Conservation (phyloP, 2,329 filamentous ascomycete species). For the Pyrenophora tritici-repentis region DNA sequence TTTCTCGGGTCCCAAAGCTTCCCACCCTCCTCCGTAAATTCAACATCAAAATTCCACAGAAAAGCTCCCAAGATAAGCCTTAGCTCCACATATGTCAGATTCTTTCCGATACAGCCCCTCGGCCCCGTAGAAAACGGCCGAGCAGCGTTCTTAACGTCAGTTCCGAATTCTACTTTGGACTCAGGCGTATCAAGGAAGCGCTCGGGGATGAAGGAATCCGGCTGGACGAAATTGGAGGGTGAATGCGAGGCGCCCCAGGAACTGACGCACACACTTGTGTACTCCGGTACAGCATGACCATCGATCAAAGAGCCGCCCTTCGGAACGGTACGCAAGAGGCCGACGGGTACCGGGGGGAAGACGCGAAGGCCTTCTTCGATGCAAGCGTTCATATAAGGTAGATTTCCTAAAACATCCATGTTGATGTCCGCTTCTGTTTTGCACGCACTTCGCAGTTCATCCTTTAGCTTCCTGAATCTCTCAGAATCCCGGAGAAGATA, state of each 20-base stretch:
- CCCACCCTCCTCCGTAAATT: conserved; percentile 34
- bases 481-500: conserved; percentile 37
- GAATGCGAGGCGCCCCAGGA: conserved; percentile 39
- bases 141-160: conserved; percentile 36
- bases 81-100: conserved; percentile 45
- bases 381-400: conserved; percentile 53
- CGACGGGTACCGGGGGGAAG: conserved; percentile 53
- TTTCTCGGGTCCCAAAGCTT: conserved; percentile 35
- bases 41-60: conserved; percentile 44
- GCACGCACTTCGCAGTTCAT: conserved; percentile 35
- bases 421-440: conserved; percentile 39
- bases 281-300: conserved; percentile 45
- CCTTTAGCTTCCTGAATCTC: conserved; percentile 28
- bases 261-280: conserved; percentile 34
- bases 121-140: conserved; percentile 42
- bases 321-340: conserved; percentile 46
- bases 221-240: conserved; percentile 38
- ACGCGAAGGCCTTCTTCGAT: conserved; percentile 55
- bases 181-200: conserved; percentile 38
- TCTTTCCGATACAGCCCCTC: conserved; percentile 39
- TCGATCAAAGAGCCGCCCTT: conserved; percentile 45
- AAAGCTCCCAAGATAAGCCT: conserved; percentile 38
- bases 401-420: conserved; percentile 33
- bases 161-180: conserved; percentile 17
- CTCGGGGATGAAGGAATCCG: conserved; percentile 44